Evolutionary conservation across 2,329 filamentous ascomycete species (phyloP).

Genomic region (Pseudodiploospora longispora): DNA sequence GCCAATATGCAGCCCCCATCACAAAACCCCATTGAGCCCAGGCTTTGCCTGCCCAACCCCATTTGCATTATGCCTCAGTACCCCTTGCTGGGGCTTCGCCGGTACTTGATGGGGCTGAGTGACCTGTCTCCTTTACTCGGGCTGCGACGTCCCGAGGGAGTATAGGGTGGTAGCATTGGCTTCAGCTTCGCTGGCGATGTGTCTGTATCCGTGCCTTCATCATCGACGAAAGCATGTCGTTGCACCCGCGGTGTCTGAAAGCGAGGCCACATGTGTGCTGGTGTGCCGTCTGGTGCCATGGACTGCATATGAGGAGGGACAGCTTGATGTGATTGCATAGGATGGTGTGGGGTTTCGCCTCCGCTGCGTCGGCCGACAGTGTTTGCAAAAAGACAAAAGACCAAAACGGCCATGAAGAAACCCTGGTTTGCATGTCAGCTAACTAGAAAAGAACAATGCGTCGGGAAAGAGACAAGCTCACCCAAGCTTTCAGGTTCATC

Average conservation of each 20-base stretch:
- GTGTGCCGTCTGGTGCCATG: conserved; percentile 23
- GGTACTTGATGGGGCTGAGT: conserved; percentile 39
- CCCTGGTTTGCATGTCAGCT: background rate
- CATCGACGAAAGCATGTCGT: conserved; percentile 31
- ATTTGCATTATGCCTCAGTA: conserved; percentile 9
- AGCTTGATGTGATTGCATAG: conserved; percentile 9
- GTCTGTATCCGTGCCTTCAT: conserved; percentile 45
- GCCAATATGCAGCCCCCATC: too few species aligned
- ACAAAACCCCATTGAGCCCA: too few species aligned
- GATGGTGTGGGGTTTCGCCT: background rate
- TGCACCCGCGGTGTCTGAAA: conserved; percentile 40
- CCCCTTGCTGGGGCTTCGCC: conserved; percentile 30
- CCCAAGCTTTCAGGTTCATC: conserved; percentile 72
- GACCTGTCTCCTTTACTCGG: conserved; percentile 42
- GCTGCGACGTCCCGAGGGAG: conserved; percentile 38
- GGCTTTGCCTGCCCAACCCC: too few species aligned
- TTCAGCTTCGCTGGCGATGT: conserved; percentile 36
- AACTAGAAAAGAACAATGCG: background rate
- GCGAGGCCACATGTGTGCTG: conserved; percentile 43
- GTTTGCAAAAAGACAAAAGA: background rate
- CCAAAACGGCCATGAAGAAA: conserved; percentile 2
- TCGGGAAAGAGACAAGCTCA: conserved; percentile 22
- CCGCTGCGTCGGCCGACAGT: background rate
- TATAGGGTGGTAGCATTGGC: conserved; percentile 35
- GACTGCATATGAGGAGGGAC: conserved; percentile 11